A percentile compares a stretch with the other conserved stretches of the same genome.
phyloP scores from a whole-genome alignment of 2,329 filamentous ascomycete species.

The Simplicillium aogashimaense region DNA sequence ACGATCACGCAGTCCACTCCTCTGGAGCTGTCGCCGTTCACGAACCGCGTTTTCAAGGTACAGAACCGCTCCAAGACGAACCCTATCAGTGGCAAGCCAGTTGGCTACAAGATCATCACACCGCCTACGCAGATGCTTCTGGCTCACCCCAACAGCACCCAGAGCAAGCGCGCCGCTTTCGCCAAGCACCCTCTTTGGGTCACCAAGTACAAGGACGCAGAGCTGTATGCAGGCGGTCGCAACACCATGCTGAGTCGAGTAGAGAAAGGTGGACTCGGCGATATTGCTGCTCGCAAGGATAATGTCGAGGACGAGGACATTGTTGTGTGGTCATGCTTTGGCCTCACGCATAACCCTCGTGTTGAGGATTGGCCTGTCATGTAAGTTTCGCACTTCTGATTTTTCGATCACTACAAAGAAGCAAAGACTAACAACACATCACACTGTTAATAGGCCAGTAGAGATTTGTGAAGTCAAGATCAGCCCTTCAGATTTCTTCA shows the following conservation, averaged over 20 bases:
- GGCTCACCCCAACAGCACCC: conserved; percentile 27
- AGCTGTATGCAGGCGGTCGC: conserved; percentile 32
- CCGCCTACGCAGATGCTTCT: conserved; percentile 27
- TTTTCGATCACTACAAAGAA: not conserved
- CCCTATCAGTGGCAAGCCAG: conserved; percentile 30
- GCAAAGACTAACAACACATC: not conserved
- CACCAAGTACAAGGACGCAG: conserved; percentile 32
- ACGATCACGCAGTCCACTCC: conserved; percentile 31
- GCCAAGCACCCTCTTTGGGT: conserved; percentile 35
- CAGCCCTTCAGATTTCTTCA: conserved; percentile 38
- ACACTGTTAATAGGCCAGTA: conserved; percentile 32
- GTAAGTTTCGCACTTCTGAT: conserved; percentile 26
- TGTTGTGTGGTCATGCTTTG: conserved; percentile 46
- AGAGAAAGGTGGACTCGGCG: conserved; percentile 24
- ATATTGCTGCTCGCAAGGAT: conserved; percentile 30
- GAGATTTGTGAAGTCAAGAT: conserved; percentile 37
- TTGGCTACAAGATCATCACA: conserved; percentile 37
- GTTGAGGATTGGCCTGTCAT: conserved; percentile 62
- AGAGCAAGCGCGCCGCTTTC: conserved; percentile 30
- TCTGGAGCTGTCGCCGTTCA: conserved; percentile 37
- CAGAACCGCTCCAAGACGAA: conserved; percentile 33
- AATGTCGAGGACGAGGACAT: conserved; percentile 38
- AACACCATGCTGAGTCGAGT: conserved; percentile 34
- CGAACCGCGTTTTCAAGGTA: conserved; percentile 40
- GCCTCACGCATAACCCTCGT: conserved; percentile 57